These are phyloP conservation scores for Ogataea corticis DNA, from an alignment of 805 yeast species.

Conservation along the genomic window DNA sequence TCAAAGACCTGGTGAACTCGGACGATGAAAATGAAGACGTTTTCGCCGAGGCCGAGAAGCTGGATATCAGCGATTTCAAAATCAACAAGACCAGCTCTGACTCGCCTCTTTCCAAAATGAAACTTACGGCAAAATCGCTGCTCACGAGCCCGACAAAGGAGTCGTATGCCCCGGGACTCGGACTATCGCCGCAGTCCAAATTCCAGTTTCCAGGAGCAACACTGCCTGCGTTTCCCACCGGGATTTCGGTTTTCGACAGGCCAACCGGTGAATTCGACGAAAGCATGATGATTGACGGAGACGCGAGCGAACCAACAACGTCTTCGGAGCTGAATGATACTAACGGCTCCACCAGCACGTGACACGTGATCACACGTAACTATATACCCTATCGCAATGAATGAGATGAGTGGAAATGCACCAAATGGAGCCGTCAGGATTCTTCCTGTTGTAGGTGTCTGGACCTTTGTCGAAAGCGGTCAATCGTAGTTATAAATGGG, in stretches of 20 bases:
- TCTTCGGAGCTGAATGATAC: neutral
- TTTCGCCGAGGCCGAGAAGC: neutral
- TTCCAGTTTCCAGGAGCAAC: slow-evolving; percentile 14
- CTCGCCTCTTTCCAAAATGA: neutral
- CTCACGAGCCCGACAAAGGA: slow-evolving; percentile 8
- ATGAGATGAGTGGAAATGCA: neutral
- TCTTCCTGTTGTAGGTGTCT: too few relatives aligned
- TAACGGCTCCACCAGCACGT: too few relatives aligned
- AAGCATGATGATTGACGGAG: slow-evolving; percentile 18
- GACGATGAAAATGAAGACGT: neutral
- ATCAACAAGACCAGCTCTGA: slow-evolving; percentile 4
- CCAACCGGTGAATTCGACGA: slow-evolving; percentile 7
- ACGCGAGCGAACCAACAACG: slow-evolving; percentile 4
- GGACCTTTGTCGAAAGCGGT: too few relatives aligned
- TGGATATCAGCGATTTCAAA: neutral
- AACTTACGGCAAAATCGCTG: slow-evolving; percentile 18
- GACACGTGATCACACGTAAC: too few relatives aligned
- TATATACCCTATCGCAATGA: neutral
- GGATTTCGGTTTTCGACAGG: neutral
- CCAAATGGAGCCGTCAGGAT: too few relatives aligned
- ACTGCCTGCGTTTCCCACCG: slow-evolving; percentile 2
- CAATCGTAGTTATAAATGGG: too few relatives aligned
- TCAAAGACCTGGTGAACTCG: too few relatives aligned
- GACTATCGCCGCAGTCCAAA: slow-evolving; percentile 11
- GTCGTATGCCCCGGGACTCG: slow-evolving; percentile 13